phyloP scores from a whole-genome alignment of 2,329 filamentous ascomycete genomes.

The Fulvia fulva region DNA sequence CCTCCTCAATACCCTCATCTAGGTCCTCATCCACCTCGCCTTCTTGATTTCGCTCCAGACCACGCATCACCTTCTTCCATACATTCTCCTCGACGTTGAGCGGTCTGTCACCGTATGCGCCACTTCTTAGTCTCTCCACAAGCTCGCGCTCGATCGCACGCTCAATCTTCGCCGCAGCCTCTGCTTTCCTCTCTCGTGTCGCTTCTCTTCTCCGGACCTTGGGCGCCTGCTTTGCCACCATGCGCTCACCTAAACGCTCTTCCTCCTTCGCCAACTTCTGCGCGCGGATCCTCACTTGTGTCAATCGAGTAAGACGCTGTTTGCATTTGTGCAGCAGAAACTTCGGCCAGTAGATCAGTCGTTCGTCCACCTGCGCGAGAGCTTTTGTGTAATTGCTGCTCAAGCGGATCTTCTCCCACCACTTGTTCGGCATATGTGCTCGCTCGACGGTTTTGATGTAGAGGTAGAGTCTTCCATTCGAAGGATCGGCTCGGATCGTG shows the following conservation, averaged over 20 bases:
- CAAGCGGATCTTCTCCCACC: constrained; percentile 91
- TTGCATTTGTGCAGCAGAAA: constrained; percentile 94
- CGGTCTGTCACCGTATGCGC: constrained; percentile 90
- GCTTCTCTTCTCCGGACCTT: constrained; percentile 64
- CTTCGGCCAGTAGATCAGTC: constrained; percentile 89
- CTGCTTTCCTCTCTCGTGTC: constrained; percentile 47
- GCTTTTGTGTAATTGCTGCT: constrained; percentile 88
- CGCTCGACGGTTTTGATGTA: constrained; percentile 97
- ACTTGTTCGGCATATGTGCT: constrained; percentile 78
- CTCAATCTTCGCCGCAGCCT: constrained; percentile 79
- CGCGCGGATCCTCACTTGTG: constrained; percentile 78
- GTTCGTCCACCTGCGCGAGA: constrained; percentile 78
- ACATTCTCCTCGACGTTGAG: constrained; percentile 92
- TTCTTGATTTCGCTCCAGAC: constrained; percentile 82
- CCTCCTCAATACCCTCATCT: constrained; percentile 79
- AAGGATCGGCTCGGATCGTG: constrained; percentile 77
- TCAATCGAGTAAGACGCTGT: constrained; percentile 85
- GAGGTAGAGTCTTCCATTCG: constrained; percentile 80
- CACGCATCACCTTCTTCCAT: constrained; percentile 94
- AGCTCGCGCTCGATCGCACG: constrained; percentile 92
- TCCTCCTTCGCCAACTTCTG: constrained; percentile 83
- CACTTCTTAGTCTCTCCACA: constrained; percentile 83
- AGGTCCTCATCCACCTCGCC: constrained; percentile 79
- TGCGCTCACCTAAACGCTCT: constrained; percentile 78
- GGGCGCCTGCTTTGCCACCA: constrained; percentile 84